Conservation (phyloP, 164 flowering plant genomes). For the Magnolia officinalis region DNA sequence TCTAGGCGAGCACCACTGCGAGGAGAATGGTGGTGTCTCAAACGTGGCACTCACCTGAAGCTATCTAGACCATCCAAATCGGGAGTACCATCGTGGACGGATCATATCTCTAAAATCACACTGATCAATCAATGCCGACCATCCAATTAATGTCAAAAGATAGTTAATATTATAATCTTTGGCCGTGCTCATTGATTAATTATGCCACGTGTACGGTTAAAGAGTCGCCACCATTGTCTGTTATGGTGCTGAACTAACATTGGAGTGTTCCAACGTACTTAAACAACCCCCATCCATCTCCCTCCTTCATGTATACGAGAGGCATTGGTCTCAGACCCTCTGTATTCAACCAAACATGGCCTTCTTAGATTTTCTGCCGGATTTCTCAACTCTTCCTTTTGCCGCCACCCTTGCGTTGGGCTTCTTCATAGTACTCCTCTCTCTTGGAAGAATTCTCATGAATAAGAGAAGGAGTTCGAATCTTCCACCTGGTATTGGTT, state of each 20-base stretch:
- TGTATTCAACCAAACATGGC: neutral
- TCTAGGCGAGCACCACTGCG: too few species aligned
- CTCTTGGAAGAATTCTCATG: neutral
- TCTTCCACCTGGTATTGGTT: conserved; percentile 8
- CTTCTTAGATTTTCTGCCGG: neutral
- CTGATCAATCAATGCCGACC: too few species aligned
- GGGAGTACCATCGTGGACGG: too few species aligned
- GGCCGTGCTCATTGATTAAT: too few species aligned
- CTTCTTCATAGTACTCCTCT: conserved; percentile 10
- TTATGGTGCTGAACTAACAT: neutral
- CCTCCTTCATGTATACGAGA: neutral
- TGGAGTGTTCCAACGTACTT: neutral
- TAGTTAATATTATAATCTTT: too few species aligned
- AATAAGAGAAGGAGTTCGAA: neutral
- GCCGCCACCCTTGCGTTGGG: conserved; percentile 20
- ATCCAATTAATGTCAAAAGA: too few species aligned
- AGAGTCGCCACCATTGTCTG: neutral
- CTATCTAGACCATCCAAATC: too few species aligned
- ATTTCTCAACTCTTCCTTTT: conserved; percentile 18
- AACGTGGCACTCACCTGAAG: too few species aligned
- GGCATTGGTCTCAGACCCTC: neutral
- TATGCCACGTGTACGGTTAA: too few species aligned
- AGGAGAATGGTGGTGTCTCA: too few species aligned
- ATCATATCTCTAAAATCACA: too few species aligned
- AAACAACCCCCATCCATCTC: neutral